Conservation (phyloP, 2,329 filamentous ascomycete genomes). For the Claviceps quebecensis region DNA sequence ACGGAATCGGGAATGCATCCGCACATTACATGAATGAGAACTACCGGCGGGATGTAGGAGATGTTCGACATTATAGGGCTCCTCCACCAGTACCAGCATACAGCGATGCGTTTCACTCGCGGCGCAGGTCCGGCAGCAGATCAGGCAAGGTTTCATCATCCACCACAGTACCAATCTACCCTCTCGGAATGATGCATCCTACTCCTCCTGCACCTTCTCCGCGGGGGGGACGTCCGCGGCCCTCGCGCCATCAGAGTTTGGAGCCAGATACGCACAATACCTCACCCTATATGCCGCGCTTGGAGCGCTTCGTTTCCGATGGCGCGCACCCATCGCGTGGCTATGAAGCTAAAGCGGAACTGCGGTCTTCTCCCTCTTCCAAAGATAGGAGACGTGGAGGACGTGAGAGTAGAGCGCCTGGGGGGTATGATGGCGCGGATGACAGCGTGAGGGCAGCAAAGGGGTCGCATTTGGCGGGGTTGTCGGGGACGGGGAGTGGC, state of each 20-base stretch:
- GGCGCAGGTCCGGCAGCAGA: conserved; percentile 33
- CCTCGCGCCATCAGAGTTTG: conserved; percentile 24
- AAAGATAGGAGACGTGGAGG: conserved; percentile 13
- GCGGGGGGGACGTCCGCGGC: not conserved
- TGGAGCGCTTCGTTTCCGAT: conserved; percentile 16
- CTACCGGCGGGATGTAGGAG: conserved; percentile 22
- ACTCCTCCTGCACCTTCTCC: not conserved
- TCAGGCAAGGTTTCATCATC: conserved; percentile 17
- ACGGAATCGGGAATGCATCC: conserved; percentile 36
- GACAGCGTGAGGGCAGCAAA: conserved; percentile 14
- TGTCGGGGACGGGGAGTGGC: conserved; percentile 28
- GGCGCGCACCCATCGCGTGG: conserved; percentile 14
- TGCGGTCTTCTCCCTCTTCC: conserved; percentile 11
- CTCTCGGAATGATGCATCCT: conserved; percentile 12
- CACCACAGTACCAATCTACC: conserved; percentile 20
- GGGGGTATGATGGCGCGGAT: conserved; percentile 8
- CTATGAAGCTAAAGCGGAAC: conserved; percentile 19
- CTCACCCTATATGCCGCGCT: conserved; percentile 15
- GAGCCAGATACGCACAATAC: conserved; percentile 23
- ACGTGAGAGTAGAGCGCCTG: no score
- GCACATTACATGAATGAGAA: conserved; percentile 49
- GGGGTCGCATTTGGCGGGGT: conserved; percentile 32
- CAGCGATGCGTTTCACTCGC: conserved; percentile 27
- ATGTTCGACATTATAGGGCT: not conserved
- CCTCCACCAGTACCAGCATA: conserved; percentile 16